These are phyloP conservation scores for Psophocarpus tetragonolobus DNA, from an alignment of 306 rosid genomes.

Conservation along the genomic window DNA sequence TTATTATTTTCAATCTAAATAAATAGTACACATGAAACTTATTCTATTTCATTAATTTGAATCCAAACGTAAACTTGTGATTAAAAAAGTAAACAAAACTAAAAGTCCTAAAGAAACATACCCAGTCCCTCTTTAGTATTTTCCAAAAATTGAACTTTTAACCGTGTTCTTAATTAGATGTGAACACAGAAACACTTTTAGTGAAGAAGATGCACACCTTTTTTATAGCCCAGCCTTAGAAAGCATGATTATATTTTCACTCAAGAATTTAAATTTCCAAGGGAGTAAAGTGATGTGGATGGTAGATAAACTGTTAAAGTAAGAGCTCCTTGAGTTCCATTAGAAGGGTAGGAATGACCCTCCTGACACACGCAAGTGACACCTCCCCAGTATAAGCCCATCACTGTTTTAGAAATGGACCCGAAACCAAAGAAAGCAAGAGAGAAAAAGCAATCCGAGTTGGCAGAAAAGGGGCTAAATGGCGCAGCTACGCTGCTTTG, in stretches of 20 bases:
- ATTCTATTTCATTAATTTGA: too few relatives aligned
- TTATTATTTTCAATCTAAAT: too few relatives aligned
- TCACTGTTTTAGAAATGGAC: not conserved
- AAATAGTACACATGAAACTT: too few relatives aligned
- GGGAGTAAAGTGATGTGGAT: not conserved
- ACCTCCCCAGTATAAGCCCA: not conserved
- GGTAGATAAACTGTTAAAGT: not conserved
- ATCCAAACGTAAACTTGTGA: too few relatives aligned
- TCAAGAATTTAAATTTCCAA: not conserved
- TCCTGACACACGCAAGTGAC: not conserved
- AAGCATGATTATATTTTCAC: not conserved
- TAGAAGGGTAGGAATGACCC: not conserved
- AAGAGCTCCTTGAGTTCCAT: not conserved
- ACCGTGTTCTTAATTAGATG: not conserved
- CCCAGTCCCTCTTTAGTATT: not conserved
- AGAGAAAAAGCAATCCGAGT: conserved; percentile 11
- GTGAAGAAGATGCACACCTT: not conserved
- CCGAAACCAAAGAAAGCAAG: not conserved
- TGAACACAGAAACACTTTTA: not conserved
- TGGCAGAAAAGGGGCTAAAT: conserved; percentile 17
- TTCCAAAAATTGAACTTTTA: not conserved
- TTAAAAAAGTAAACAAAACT: not conserved
- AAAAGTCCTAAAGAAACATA: not conserved
- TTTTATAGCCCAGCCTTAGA: not conserved
- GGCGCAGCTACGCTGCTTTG: conserved; percentile 17